Percentiles rank a stretch among this genome's conserved stretches.
Conservation (phyloP, 352 stramenopile species). For the Pythium biforme region DNA sequence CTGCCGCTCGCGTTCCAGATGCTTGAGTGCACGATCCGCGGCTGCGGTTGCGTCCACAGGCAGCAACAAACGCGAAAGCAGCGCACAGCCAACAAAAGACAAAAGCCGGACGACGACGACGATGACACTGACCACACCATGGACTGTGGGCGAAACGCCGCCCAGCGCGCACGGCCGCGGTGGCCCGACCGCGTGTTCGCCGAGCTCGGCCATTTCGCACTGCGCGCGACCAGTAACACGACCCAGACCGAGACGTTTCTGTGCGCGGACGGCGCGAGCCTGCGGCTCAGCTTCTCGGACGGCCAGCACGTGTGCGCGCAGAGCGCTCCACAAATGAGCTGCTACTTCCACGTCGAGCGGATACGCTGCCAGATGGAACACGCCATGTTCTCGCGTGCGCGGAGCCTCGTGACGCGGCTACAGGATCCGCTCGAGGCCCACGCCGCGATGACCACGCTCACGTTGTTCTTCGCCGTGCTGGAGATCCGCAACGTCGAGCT, state of each 20-base stretch:
- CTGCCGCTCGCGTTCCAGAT: conserved; percentile 69
- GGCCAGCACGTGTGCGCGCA: conserved; percentile 38
- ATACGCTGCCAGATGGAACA: conserved; percentile 50
- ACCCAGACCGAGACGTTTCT: conserved; percentile 33
- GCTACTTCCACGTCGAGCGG: conserved; percentile 38
- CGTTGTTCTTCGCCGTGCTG: conserved; percentile 54
- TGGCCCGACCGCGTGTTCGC: conserved; percentile 47
- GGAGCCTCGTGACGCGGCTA: not conserved
- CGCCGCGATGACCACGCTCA: conserved; percentile 2
- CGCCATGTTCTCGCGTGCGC: conserved; percentile 23
- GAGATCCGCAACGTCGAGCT: conserved; percentile 55
- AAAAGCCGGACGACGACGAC: not conserved
- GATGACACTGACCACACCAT: not conserved
- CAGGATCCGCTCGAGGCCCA: conserved; percentile 1
- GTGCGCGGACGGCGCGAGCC: conserved; percentile 32
- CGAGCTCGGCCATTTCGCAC: conserved; percentile 33
- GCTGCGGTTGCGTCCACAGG: conserved; percentile 45
- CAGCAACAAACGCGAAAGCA: conserved; percentile 5
- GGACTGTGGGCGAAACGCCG: not conserved
- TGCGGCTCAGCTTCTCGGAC: conserved; percentile 57
- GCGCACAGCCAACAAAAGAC: too few relatives aligned
- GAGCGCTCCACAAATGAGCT: conserved; percentile 48
- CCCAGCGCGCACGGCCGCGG: conserved; percentile 12
- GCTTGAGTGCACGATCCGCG: conserved; percentile 63
- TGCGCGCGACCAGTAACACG: conserved; percentile 22